Evolutionary conservation across 1,139 yeast genomes (phyloP), one percentile per base, ranked within the genome.

Genomic region (Entelexis sorbosivorans): DNA sequence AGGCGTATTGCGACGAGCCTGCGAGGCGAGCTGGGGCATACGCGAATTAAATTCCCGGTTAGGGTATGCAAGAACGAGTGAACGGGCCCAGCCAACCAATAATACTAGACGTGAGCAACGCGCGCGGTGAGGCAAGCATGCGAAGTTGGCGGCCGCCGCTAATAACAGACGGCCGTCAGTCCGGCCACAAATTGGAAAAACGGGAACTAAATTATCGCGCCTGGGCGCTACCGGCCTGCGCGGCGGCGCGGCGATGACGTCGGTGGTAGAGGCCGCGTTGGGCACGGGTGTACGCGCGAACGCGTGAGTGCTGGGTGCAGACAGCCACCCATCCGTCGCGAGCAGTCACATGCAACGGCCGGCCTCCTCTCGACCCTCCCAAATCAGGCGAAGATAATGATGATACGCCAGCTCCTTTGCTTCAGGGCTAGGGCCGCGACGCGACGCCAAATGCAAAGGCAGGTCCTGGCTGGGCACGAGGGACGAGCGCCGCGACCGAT

Each of bases 381-480:
- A 26, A n/a, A 24, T 26, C 7, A 38, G 42, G 42, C 32, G 42
- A 38, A 14, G 42, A 14, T 26, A 26, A 9, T 26, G 35, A 17
- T 40, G 44, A 17, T 40, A 29, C 43, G 43, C 9, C 17, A 22
- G 16, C n/a, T 20, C 34, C 19, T 17, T 22, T 29, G 6, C 9
- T 2, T 4, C 24, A 6, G 44, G 44, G 24, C 8, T 40, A 29
- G 44, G 44, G 33, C 5, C 17, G 11, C 9, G 34, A 40, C 44
- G 44, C 44, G 44, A 40, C 44, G 22, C 44, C 34, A 28, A 40
- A 39, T 39, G 43, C 33, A 26, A 29, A 29, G 44, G 13, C 35
- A 17, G 34, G n/a, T n/a, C n/a, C 13, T 14, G 44, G 33, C 42
- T 38, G 42, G 42, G 42, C 31, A 36, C 40, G 5, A 10, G 24